Evolutionary conservation across 2,329 filamentous ascomycete species (phyloP).

Genomic region (Exophiala sp.): DNA sequence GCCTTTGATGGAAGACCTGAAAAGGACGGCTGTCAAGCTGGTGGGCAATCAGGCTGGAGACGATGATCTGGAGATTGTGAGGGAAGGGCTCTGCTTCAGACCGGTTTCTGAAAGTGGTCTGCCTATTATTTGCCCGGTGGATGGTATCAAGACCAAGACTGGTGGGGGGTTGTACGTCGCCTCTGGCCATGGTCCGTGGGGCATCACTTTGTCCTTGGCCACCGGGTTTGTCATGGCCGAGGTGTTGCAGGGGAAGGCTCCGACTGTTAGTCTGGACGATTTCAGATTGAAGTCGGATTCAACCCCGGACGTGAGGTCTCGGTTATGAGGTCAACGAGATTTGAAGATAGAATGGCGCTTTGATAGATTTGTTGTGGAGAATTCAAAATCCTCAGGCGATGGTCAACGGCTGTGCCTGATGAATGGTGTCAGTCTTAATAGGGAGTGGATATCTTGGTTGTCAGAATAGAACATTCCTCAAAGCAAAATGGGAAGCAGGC

Average conservation of each 20-base stretch:
- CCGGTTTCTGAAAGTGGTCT: constrained; percentile 59
- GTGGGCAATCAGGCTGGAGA: constrained; percentile 30
- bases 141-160: constrained; percentile 6
- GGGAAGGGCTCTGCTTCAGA: constrained; percentile 64
- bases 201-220: constrained; percentile 57
- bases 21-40: background rate
- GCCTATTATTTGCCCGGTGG: constrained; percentile 55
- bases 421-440: too few species aligned
- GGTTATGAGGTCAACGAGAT: too few species aligned
- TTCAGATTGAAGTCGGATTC: too few species aligned
- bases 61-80: constrained; percentile 55
- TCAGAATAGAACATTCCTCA: too few species aligned
- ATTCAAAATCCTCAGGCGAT: too few species aligned
- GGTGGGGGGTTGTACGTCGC: constrained; percentile 62
- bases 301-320: too few species aligned
- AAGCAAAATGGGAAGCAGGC: too few species aligned
- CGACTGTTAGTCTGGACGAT: background rate
- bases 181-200: constrained; percentile 71
- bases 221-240: constrained; percentile 66
- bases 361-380: too few species aligned
- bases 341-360: too few species aligned
- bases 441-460: too few species aligned
- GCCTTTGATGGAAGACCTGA: background rate
- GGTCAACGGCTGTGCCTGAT: too few species aligned
- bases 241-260: background rate